Evolutionary conservation across 1,284 basidiomycete species (phyloP).

Genomic region (Vanrija sp.): DNA sequence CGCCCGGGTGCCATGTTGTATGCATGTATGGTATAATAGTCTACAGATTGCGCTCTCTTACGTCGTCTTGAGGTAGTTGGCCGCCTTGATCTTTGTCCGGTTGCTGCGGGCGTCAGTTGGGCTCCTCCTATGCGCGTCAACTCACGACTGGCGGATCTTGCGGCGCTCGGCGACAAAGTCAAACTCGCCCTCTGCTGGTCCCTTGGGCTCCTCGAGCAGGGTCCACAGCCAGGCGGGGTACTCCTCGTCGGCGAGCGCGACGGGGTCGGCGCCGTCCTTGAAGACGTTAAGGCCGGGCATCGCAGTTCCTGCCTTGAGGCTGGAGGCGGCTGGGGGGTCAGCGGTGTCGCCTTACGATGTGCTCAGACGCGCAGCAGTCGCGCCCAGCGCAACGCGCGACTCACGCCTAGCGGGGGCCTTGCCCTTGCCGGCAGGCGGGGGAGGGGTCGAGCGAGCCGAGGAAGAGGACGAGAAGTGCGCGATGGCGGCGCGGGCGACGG

Average conservation of each 20-base stretch:
- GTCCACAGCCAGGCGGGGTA: conserved; percentile 91
- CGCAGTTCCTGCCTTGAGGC: conserved; percentile 66
- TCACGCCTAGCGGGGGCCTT: background rate
- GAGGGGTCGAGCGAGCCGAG: too few relatives aligned
- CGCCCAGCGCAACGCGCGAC: background rate
- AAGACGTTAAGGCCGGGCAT: conserved; percentile 73
- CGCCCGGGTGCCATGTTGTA: conserved; percentile 17
- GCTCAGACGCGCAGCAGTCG: background rate
- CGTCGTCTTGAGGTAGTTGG: conserved; percentile 45
- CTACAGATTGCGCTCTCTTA: conserved; percentile 1
- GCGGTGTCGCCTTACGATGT: background rate
- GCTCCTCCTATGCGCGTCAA: too few relatives aligned
- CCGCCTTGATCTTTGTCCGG: conserved; percentile 41
- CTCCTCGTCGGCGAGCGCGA: conserved; percentile 74
- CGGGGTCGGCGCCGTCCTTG: conserved; percentile 74
- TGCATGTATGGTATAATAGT: conserved; percentile 13
- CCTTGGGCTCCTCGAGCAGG: conserved; percentile 51
- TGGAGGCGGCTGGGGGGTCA: conserved; percentile 26
- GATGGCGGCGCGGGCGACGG: background rate
- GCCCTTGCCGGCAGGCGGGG: background rate
- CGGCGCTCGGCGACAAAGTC: conserved; percentile 37
- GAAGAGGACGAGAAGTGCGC: background rate
- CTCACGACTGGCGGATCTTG: background rate
- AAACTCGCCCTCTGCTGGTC: conserved; percentile 23
- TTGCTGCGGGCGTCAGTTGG: conserved; percentile 26